These are phyloP conservation scores for Sporobolomyces roseus DNA, from an alignment of 768 basidiomycete species.

Conservation along the genomic window DNA sequence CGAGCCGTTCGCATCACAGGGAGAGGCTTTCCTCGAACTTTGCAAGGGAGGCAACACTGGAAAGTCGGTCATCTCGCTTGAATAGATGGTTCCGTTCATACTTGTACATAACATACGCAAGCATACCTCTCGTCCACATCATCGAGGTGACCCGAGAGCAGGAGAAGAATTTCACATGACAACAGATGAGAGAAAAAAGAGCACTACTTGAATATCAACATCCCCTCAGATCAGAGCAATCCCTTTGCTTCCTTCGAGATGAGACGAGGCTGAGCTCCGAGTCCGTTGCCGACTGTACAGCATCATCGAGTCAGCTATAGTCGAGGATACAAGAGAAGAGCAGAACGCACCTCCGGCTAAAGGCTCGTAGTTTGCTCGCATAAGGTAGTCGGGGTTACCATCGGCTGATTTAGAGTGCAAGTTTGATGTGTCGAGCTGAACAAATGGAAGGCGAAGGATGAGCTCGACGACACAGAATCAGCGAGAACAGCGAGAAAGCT, in stretches of 20 bases:
- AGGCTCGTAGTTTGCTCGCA: conserved; percentile 36
- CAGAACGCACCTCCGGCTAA: conserved; percentile 17
- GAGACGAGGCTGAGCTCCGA: conserved; percentile 36
- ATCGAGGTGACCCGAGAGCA: too few species aligned
- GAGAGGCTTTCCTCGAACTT: conserved; percentile 16
- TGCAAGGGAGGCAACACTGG: conserved; percentile 8
- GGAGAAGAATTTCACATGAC: too few species aligned
- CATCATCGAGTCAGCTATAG: too few species aligned
- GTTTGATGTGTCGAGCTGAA: conserved; percentile 27
- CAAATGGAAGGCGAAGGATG: not conserved
- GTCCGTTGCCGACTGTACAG: conserved; percentile 33
- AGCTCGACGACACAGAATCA: not conserved
- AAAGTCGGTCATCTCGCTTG: conserved; percentile 29
- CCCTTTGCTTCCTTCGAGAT: conserved; percentile 33
- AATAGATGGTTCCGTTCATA: conserved; percentile 16
- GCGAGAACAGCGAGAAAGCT: conserved; percentile 55
- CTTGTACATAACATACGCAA: too few species aligned
- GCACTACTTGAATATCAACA: too few species aligned
- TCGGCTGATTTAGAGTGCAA: conserved; percentile 15
- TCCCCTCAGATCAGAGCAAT: conserved; percentile 9
- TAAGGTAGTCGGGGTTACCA: conserved; percentile 24
- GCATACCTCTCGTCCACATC: too few species aligned
- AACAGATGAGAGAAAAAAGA: not conserved
- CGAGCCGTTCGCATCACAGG: not conserved
- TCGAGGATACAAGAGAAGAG: not conserved